A percentile compares a stretch with the other conserved stretches of the same genome.
Evolutionary conservation across 345 rosid genomes (phyloP).

Genomic region (Melaleuca quinquenervia): DNA sequence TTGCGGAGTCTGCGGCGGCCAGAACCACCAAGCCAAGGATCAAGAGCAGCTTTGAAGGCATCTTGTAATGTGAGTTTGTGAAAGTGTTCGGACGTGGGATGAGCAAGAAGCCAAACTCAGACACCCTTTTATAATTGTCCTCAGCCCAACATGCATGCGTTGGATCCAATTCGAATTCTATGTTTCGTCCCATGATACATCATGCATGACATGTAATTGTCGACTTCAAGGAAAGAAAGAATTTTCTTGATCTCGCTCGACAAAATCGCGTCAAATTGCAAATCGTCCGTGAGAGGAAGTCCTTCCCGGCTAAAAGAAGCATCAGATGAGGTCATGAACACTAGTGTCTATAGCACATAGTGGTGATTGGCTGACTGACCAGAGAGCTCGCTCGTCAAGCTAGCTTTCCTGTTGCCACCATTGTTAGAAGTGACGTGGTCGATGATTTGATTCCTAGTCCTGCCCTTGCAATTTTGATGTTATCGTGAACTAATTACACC

Average conservation of each 20-base stretch:
- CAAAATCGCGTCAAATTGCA: not conserved
- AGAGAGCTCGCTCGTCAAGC: not conserved
- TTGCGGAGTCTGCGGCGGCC: no score
- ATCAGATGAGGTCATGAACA: not conserved
- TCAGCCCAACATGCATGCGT: not conserved
- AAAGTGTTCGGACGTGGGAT: not conserved
- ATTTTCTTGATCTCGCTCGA: not conserved
- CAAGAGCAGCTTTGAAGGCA: constrained; percentile 4
- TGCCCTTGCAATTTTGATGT: not conserved
- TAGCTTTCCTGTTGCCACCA: not conserved
- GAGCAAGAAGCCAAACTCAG: not conserved
- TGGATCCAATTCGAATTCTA: not conserved
- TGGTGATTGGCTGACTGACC: not conserved
- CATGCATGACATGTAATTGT: not conserved
- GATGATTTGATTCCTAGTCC: not conserved
- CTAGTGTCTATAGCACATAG: no score
- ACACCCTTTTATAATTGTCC: not conserved
- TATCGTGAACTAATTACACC: not conserved
- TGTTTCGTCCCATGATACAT: not conserved
- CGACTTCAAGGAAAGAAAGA: not conserved
- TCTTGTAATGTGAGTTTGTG: not conserved
- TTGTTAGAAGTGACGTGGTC: not conserved
- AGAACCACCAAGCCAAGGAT: constrained; percentile 9
- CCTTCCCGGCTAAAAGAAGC: not conserved
- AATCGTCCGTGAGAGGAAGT: not conserved